Evolutionary conservation across 2,329 filamentous ascomycete species (phyloP).

Genomic region (Penicillium aurantiogriseum): DNA sequence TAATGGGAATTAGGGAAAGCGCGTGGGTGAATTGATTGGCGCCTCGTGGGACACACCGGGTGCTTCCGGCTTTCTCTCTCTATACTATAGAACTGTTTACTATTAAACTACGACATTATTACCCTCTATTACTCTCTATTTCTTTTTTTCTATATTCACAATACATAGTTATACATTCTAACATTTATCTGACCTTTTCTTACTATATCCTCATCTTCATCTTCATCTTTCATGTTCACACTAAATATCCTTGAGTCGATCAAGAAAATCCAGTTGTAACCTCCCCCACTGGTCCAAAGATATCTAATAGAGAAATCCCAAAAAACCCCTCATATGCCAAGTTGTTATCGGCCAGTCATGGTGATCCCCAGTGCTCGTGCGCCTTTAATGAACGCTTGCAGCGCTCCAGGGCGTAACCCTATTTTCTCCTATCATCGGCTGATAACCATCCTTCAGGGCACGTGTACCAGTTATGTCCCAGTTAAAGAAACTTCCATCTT

Average conservation of each 20-base stretch:
- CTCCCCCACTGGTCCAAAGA: background rate
- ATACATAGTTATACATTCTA: background rate
- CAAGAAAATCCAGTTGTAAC: background rate
- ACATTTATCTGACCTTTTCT: background rate
- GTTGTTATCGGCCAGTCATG: slow-evolving; percentile 15
- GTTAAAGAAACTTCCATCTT: background rate
- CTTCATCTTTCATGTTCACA: background rate
- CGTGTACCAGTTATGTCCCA: slow-evolving; percentile 6
- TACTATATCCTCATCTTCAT: too few relatives aligned
- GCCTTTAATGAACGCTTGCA: slow-evolving; percentile 12
- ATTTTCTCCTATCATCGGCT: slow-evolving; percentile 8
- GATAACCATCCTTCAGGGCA: slow-evolving; percentile 6
- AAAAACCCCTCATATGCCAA: slow-evolving; percentile 14
- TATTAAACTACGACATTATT: slow-evolving; percentile 1
- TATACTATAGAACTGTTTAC: background rate
- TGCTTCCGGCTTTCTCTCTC: slow-evolving; percentile 16
- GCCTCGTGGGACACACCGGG: slow-evolving; percentile 22
- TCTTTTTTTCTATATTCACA: background rate
- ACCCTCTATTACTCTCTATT: background rate
- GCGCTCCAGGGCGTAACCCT: slow-evolving; percentile 15
- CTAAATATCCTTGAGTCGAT: slow-evolving; percentile 4
- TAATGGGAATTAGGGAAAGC: slow-evolving; percentile 22
- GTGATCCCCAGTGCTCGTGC: slow-evolving; percentile 9
- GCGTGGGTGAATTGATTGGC: slow-evolving; percentile 26
- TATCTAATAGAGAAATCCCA: background rate